phyloP scores from a whole-genome alignment of 805 yeast species.

The Wickerhamomyces rabaulensis region DNA sequence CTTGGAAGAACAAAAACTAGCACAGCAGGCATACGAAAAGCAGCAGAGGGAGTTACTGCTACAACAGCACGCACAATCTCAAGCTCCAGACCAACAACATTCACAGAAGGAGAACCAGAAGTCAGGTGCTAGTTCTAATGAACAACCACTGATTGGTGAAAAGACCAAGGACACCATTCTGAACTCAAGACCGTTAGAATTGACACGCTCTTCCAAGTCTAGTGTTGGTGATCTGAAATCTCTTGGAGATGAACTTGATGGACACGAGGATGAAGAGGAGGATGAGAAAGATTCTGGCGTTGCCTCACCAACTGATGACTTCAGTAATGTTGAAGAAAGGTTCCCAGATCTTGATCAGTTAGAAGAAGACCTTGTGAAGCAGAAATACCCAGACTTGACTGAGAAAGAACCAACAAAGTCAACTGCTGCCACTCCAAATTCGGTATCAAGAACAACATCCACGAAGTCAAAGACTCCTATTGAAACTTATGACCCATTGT shows the following conservation, averaged over 20 bases:
- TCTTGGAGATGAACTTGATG: not conserved
- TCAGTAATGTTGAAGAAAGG: conserved; percentile 44
- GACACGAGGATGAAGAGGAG: conserved; percentile 2
- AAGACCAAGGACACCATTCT: conserved; percentile 4
- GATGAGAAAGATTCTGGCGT: not conserved
- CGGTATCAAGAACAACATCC: conserved; percentile 3
- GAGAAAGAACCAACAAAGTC: not conserved
- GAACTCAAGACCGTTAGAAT: conserved; percentile 13
- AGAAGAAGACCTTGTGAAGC: conserved; percentile 7
- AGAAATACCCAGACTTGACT: conserved; percentile 10
- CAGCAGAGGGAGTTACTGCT: not conserved
- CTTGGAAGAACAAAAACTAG: conserved; percentile 15
- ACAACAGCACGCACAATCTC: conserved; percentile 3
- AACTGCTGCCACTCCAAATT: not conserved
- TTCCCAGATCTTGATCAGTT: conserved; percentile 44
- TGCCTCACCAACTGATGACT: conserved; percentile 24
- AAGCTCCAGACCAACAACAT: conserved; percentile 2
- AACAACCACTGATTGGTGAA: not conserved
- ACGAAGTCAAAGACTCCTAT: not conserved
- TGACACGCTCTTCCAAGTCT: conserved; percentile 21
- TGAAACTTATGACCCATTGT: not conserved
- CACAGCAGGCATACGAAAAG: conserved; percentile 7
- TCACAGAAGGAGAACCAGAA: not conserved
- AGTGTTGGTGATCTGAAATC: conserved; percentile 19
- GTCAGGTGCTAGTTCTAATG: not conserved